Conservation (phyloP, 2,329 filamentous ascomycete species). For the Plenodomus tracheiphilus region DNA sequence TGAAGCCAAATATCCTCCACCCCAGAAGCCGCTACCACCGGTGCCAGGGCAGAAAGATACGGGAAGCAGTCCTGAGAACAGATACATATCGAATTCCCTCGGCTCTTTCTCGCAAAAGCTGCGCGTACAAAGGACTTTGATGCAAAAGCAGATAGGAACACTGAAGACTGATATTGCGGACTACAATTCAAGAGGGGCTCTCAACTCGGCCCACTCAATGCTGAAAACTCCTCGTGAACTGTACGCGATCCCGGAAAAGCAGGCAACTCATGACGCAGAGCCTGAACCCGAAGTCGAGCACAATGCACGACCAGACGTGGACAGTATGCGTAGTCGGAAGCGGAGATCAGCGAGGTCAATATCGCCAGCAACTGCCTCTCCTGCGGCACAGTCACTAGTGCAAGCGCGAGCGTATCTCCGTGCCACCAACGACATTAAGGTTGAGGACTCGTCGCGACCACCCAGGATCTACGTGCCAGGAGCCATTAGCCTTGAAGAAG, state of each 20-base stretch:
- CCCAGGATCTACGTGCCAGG: constrained; percentile 46
- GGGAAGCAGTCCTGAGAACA: neutral
- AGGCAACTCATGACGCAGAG: constrained; percentile 7
- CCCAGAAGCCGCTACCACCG: constrained; percentile 2
- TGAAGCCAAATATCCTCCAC: constrained; percentile 2
- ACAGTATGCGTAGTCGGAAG: constrained; percentile 10
- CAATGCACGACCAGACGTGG: neutral
- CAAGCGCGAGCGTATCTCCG: neutral
- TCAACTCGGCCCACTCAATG: constrained; percentile 33
- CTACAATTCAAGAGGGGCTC: constrained; percentile 15
- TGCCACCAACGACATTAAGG: constrained; percentile 1
- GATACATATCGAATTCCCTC: neutral
- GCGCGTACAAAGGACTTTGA: constrained; percentile 27
- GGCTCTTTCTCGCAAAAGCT: constrained; percentile 20
- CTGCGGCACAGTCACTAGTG: constrained; percentile 17
- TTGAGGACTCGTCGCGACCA: constrained; percentile 5
- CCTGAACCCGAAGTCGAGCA: neutral
- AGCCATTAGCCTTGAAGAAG: constrained; percentile 45
- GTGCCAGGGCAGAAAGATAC: neutral
- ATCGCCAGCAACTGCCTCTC: constrained; percentile 10
- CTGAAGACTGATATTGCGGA: constrained; percentile 29
- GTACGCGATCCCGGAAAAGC: constrained; percentile 21
- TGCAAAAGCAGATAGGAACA: constrained; percentile 21
- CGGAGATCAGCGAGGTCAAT: constrained; percentile 12
- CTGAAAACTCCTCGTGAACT: constrained; percentile 34